Base-by-base conservation (phyloP, 2,329 filamentous ascomycete genomes). In the Calonectria pteridis region DNA sequence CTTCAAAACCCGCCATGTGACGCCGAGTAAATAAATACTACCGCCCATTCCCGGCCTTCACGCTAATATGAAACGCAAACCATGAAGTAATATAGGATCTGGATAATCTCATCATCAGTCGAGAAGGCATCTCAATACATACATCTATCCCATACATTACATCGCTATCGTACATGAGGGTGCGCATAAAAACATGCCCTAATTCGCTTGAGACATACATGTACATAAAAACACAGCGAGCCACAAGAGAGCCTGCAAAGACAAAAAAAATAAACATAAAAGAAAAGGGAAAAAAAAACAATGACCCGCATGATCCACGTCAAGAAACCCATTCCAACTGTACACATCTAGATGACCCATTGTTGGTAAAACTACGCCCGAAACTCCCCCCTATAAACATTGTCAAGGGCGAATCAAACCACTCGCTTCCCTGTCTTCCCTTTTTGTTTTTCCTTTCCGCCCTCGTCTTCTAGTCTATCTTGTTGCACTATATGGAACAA, bases 331-430 rank as follows among this genome's bases (percentile, higher is more conserved):
- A 40, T 18, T 35, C 59, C 4, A 64, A 49, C 14, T 33, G 28
- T 49, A 68, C 37, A 29, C 13, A 35, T 29, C 66, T 31, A 37
- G 26, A 33, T 31, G 10, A 20, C 35, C 33, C 28, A n/a, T 40
- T 67, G 49, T 67, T 58, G 65, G 35, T 59, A 50, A 59, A 37
- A 35, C 55, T 31, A 69, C 67, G 67, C 67, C 58, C 20, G 50
- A 53, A 69, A 69, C 67, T 69, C 67, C 67, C 14, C 67, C 3
- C n/a, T 46, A 11, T 23, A 35, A 62, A 31, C 29, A 69, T 40
- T 37, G 28, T 49, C 31, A 50, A 62, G 40, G 37, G 58, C 26
- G 49, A 35, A 58, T n/a, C 49, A 46, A 43, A 31, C 35, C 31
- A 20, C 49, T 35, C 33, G 63, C 58, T 55, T 35, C 31, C 55